phyloP scores from a whole-genome alignment of 768 basidiomycete genomes.

The Podaxis rugospora region DNA sequence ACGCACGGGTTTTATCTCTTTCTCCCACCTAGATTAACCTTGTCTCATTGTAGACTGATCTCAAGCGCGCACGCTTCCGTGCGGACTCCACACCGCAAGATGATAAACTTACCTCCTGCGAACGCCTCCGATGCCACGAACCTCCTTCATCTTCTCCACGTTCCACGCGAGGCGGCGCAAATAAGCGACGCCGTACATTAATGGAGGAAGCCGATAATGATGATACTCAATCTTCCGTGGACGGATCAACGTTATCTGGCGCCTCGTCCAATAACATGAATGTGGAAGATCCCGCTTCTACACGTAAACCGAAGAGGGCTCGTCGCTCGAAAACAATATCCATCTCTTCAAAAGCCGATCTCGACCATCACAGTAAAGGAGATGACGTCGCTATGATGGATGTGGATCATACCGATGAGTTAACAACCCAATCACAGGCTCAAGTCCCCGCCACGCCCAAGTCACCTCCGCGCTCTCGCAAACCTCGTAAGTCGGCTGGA shows the following conservation, averaged over 20 bases:
- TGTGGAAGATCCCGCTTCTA: slow-evolving; percentile 6
- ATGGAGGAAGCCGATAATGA: slow-evolving; percentile 13
- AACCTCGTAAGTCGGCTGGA: slow-evolving; percentile 6
- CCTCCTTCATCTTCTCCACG: slow-evolving; percentile 23
- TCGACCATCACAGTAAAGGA: neutral
- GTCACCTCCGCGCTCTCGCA: slow-evolving; percentile 9
- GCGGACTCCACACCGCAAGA: slow-evolving; percentile 64
- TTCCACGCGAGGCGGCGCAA: slow-evolving; percentile 17
- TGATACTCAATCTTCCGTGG: slow-evolving; percentile 8
- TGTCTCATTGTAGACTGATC: slow-evolving; percentile 47
- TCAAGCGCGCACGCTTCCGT: slow-evolving; percentile 74
- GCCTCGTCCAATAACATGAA: slow-evolving; percentile 7
- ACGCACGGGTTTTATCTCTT: slow-evolving; percentile 23
- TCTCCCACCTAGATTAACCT: slow-evolving; percentile 1
- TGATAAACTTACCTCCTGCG: slow-evolving; percentile 67
- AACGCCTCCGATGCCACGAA: slow-evolving; percentile 49
- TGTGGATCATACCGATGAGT: neutral
- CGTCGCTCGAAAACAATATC: slow-evolving; percentile 9
- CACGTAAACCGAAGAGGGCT: slow-evolving; percentile 1
- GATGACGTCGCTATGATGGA: slow-evolving; percentile 8
- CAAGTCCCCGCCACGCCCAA: slow-evolving; percentile 6
- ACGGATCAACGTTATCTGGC: slow-evolving; percentile 1
- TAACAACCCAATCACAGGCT: neutral
- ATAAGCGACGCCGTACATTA: slow-evolving; percentile 23
- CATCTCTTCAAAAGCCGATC: neutral